These are phyloP conservation scores for Chlorociboria aeruginascens DNA, from an alignment of 495 filamentous ascomycete species.

Conservation along the genomic window DNA sequence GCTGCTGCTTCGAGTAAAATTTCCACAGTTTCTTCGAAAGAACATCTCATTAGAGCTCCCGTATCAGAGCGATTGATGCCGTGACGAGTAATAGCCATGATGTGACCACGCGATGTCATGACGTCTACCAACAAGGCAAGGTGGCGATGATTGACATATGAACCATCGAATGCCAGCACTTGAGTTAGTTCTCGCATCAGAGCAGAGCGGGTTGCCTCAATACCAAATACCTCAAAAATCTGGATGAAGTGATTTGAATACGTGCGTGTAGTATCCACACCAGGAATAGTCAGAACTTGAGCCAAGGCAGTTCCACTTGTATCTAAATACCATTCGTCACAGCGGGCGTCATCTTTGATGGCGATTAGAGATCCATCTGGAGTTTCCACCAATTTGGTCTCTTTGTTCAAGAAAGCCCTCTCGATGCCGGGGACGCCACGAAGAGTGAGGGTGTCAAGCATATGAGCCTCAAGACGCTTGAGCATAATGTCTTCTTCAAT, in stretches of 20 bases:
- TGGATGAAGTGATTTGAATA: slow-evolving; percentile 94
- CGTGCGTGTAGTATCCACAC: slow-evolving; percentile 80
- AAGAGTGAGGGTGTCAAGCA: slow-evolving; percentile 79
- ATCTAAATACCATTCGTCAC: slow-evolving; percentile 90
- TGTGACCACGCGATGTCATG: slow-evolving; percentile 87
- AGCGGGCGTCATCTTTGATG: slow-evolving; percentile 54
- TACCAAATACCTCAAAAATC: slow-evolving; percentile 85
- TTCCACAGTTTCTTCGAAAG: slow-evolving; percentile 98
- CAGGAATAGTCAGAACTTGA: slow-evolving; percentile 71
- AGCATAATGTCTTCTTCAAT: slow-evolving; percentile 82
- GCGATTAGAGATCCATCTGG: slow-evolving; percentile 58
- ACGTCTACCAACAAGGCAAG: slow-evolving; percentile 93
- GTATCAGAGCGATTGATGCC: slow-evolving; percentile 98
- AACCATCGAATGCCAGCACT: slow-evolving; percentile 93
- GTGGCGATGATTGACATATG: slow-evolving; percentile 98
- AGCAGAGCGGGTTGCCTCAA: slow-evolving; percentile 80
- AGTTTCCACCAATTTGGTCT: slow-evolving; percentile 45
- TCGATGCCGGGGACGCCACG: slow-evolving; percentile 83
- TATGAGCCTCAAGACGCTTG: slow-evolving; percentile 79
- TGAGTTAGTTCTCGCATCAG: slow-evolving; percentile 78
- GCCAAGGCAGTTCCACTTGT: slow-evolving; percentile 79
- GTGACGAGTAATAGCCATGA: slow-evolving; percentile 94
- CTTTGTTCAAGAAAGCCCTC: slow-evolving; percentile 83
- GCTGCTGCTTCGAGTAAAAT: slow-evolving; percentile 93
- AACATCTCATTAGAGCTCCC: slow-evolving; percentile 97